Conservation (phyloP, 179 eudicot genomes). For the Nepenthes alata region DNA sequence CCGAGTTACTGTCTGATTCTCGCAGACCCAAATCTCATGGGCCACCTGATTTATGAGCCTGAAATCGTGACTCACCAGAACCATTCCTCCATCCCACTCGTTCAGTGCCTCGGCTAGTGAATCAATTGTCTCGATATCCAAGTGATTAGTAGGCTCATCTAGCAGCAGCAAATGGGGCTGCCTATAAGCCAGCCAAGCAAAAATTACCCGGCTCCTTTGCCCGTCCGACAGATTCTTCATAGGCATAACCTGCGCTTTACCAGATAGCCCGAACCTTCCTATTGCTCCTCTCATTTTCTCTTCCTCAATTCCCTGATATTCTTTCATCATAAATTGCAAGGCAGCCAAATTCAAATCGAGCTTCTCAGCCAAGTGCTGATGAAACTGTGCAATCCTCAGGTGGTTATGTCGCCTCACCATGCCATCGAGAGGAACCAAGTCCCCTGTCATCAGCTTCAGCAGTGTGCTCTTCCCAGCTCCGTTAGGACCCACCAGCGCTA, state of each 20-base stretch:
- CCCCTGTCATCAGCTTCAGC: slow-evolving; percentile 98
- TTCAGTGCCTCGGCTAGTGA: slow-evolving; percentile 86
- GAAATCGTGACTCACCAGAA: slow-evolving; percentile 88
- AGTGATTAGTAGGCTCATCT: slow-evolving; percentile 90
- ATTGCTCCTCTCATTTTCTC: slow-evolving; percentile 82
- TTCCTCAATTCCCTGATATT: slow-evolving; percentile 83
- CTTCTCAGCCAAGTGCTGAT: slow-evolving; percentile 84
- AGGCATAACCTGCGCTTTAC: slow-evolving; percentile 91
- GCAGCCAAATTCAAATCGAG: slow-evolving; percentile 74
- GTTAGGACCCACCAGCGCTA: slow-evolving; percentile 92
- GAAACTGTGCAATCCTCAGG: slow-evolving; percentile 69
- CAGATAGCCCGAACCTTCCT: slow-evolving; percentile 73
- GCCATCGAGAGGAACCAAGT: slow-evolving; percentile 69
- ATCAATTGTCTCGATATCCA: slow-evolving; percentile 91
- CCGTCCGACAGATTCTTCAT: slow-evolving; percentile 93
- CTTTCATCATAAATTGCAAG: slow-evolving; percentile 57
- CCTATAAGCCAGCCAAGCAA: slow-evolving; percentile 82
- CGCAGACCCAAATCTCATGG: slow-evolving; percentile 94
- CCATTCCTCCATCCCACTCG: slow-evolving; percentile 97
- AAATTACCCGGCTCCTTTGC: slow-evolving; percentile 74
- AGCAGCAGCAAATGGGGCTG: slow-evolving; percentile 77
- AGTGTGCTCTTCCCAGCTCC: slow-evolving; percentile 98
- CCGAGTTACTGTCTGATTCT: slow-evolving; percentile 57
- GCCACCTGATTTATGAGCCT: slow-evolving; percentile 96
- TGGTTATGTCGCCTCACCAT: slow-evolving; percentile 88